Base-by-base conservation (phyloP, 2,329 filamentous ascomycete species). In the Talaromyces rugulosus region DNA sequence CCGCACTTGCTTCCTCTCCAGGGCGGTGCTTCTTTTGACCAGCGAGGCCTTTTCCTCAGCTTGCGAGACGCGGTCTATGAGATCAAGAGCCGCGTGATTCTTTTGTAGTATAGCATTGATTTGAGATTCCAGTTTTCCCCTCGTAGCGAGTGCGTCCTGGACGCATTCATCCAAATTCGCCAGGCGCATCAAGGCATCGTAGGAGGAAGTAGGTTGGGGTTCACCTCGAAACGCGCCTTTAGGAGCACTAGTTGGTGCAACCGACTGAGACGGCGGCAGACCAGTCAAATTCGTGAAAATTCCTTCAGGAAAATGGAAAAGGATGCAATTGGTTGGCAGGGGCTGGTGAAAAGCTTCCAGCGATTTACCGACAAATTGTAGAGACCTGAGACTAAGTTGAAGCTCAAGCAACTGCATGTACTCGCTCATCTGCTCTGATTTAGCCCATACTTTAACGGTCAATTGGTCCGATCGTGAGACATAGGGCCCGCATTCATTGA, bases 101-200 rank as follows among this genome's bases (percentile, higher is more conserved):
- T 74, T 70, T 30, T 74, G 69, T 6, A 82, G 67, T 44, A 81
- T 75, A 3, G 69, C 66, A 56, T 90, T 90, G 66, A 97, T 96
- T 66, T 96, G 91, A n/a, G 83, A 78, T 55, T 91, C 87, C 8
- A 98, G 81, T 59, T 83, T 83, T 63, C 90, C 86, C 14, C 90
- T 87, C 0, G 91, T 96, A 1, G 87, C 85, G 9, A 96, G 78
- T 1, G 92, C 92, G 74, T 98, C 94, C 72, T 96, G 92, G 28
- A 97, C 91, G 60, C 92, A 96, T 72, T 90, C 91, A 65, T 96
- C 92, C 16, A 98, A 82, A 62, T 93, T 96, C 5, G 91, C 89
- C 11, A 98, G 82, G 63, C 90, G 89, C 88, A 97, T 94, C 23
- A 98, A 81, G 1, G 90, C 87, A 70, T 92, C 92, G 74, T 96